Evolutionary conservation across 2,329 filamentous ascomycete species (phyloP), one percentile per base, ranked within the genome.

Genomic region (Colletotrichum abscissum): DNA sequence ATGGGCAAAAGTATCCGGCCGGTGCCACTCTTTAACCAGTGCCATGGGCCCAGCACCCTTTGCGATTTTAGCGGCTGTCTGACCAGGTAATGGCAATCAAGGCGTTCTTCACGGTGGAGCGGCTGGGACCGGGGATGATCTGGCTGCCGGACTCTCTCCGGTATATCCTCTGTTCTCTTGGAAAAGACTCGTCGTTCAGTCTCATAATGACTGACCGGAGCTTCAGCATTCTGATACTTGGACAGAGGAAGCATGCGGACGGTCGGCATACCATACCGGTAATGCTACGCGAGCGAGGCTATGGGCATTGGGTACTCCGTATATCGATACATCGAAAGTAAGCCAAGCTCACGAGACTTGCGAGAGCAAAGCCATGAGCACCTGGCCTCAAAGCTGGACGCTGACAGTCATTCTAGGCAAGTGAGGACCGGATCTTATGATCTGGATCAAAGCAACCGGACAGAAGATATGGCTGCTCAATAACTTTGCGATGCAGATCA

Each of bases 21-120:
- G 55, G 65, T 58, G 57, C 72, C 73, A 73, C 65, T 74, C 64
- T 56, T 52, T 33, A 59, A 70, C 73, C 60, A 74, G 54, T 58
- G 65, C 65, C 73, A 73, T 66, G 65, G 65, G 65, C 35, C 60
- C 58, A 69, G 22, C 63, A 63, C 56, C 62, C 22, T 42, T 22
- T 14, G 33, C 58, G 46, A 22, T 73, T 58, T 65, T 38, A 56
- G 67, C 42, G 59, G 46, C 35, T 72, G 69, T 56, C 35, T 72
- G 56, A 46, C 62, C 54, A 54, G 62, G 58, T 54, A 38, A 55
- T 58, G 60, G 38, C 38, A 67, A 59, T 67, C 54, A 14, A 66
- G 55, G 62, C 55, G 52, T 59, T 73, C 54, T 69, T 65, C 67
- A 54, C 38, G 14, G 54, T 35, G 66, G 66, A 55, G 52, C 54